A percentile compares a stretch with the other conserved stretches of the same genome.
phyloP scores from a whole-genome alignment of 345 rosid genomes.

The Turritis glabra region DNA sequence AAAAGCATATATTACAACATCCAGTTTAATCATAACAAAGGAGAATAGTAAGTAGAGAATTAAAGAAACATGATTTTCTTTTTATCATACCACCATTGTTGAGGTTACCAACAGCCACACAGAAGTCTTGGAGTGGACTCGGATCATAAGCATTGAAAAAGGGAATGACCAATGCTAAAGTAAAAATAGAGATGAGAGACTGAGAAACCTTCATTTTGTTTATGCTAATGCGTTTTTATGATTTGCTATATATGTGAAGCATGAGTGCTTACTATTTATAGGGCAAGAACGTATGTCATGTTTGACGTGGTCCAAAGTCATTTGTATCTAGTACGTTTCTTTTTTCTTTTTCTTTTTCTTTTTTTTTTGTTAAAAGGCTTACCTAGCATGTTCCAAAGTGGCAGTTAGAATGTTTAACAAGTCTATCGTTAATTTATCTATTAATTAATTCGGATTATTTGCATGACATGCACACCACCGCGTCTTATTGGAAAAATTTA shows the following conservation, averaged over 20 bases:
- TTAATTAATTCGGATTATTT: not conserved
- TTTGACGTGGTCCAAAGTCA: conserved; percentile 22
- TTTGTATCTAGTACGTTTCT: no score
- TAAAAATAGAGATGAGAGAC: not conserved
- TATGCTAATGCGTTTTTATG: not conserved
- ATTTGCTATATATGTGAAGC: not conserved
- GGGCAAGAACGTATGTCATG: conserved; percentile 9
- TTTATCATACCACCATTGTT: conserved; percentile 28
- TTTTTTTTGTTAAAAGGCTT: no score
- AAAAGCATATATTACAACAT: not conserved
- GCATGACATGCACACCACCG: not conserved
- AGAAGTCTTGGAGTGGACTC: conserved; percentile 33
- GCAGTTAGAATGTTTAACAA: conserved; percentile 27
- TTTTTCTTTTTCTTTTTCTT: no score
- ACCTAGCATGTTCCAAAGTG: conserved; percentile 7
- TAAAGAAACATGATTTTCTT: not conserved
- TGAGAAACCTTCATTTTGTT: not conserved
- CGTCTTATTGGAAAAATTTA: not conserved
- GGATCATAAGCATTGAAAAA: conserved; percentile 24
- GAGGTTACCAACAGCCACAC: conserved; percentile 22
- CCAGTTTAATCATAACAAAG: not conserved
- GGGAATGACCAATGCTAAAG: not conserved
- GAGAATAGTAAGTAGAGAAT: not conserved
- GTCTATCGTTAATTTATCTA: not conserved
- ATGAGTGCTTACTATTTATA: not conserved